These are phyloP conservation scores for Apophysomyces elegans DNA, from an alignment of 371 early-diverging fungal genomes.

Conservation along the genomic window DNA sequence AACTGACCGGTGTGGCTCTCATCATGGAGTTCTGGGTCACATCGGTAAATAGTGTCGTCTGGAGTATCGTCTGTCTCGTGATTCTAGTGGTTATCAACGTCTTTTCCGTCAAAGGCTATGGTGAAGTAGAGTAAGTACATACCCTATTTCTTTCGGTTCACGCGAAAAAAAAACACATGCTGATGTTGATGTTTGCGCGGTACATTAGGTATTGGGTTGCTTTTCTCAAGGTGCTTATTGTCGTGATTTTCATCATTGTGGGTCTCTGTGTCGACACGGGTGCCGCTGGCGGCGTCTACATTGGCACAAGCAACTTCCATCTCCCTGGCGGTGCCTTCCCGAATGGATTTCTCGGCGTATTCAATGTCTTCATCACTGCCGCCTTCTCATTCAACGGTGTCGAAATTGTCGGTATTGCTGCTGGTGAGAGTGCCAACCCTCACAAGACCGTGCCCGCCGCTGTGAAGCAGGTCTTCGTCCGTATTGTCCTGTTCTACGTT, in stretches of 20 bases:
- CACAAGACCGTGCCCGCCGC: slow-evolving; percentile 71
- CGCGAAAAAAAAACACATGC: background rate
- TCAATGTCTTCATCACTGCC: slow-evolving; percentile 71
- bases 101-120: slow-evolving; percentile 65
- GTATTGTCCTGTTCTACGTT: slow-evolving; percentile 76
- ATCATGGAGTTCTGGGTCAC: slow-evolving; percentile 81
- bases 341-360: slow-evolving; percentile 67
- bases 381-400: slow-evolving; percentile 86
- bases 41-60: slow-evolving; percentile 51
- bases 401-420: slow-evolving; percentile 73
- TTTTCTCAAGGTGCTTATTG: slow-evolving; percentile 54
- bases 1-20: slow-evolving; percentile 76
- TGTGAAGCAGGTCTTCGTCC: slow-evolving; percentile 71
- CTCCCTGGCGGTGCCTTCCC: slow-evolving; percentile 74
- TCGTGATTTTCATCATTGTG: slow-evolving; percentile 71
- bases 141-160: background rate
- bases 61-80: slow-evolving; percentile 57
- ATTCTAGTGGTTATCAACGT: slow-evolving; percentile 62
- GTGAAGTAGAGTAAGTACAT: slow-evolving; percentile 47
- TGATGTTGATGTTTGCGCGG: too few species aligned
- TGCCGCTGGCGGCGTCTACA: slow-evolving; percentile 31
- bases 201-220: slow-evolving; percentile 47
- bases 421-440: slow-evolving; percentile 71
- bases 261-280: slow-evolving; percentile 70
- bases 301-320: slow-evolving; percentile 63